Evolutionary conservation across 1,139 yeast genomes (phyloP).

Genomic region (Magnusiomyces magnusii): DNA sequence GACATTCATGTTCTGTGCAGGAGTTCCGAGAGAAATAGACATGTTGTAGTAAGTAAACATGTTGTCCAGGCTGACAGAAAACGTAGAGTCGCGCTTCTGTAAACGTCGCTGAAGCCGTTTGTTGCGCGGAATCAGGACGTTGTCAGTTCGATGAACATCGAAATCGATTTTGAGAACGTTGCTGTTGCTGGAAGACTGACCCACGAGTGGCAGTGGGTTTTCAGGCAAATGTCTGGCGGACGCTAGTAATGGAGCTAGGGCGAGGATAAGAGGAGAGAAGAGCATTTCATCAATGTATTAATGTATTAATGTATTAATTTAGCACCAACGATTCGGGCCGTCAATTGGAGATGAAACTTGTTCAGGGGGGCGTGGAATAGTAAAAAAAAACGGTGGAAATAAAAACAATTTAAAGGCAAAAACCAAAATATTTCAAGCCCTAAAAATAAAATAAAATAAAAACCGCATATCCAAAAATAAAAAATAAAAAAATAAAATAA

Average conservation of each 20-base stretch:
- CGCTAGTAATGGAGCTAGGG: not conserved
- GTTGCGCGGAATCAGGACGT: not conserved
- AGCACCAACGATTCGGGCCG: not conserved
- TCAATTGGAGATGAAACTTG: not conserved
- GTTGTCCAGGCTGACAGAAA: constrained; percentile 14
- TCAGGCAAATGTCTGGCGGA: not conserved
- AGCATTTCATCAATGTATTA: not conserved
- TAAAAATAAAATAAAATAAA: too few relatives aligned
- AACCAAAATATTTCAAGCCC: too few relatives aligned
- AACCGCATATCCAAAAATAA: too few relatives aligned
- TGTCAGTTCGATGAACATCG: not conserved
- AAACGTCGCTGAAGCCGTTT: not conserved
- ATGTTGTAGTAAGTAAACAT: constrained; percentile 37
- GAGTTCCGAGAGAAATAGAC: constrained; percentile 46
- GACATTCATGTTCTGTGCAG: constrained; percentile 44
- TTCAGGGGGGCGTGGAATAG: too few relatives aligned
- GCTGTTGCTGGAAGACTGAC: not conserved
- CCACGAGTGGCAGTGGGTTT: too few relatives aligned
- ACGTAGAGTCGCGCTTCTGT: not conserved
- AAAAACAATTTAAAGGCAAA: too few relatives aligned
- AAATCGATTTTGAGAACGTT: not conserved
- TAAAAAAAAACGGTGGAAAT: too few relatives aligned
- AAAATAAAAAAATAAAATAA: too few relatives aligned
- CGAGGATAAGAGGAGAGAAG: not conserved
- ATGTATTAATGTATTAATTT: not conserved